Percentiles rank a stretch among this genome's conserved stretches.
These are phyloP conservation scores for Cordyceps tenuipes DNA, from an alignment of 2,329 filamentous ascomycete species.

Conservation along the genomic window DNA sequence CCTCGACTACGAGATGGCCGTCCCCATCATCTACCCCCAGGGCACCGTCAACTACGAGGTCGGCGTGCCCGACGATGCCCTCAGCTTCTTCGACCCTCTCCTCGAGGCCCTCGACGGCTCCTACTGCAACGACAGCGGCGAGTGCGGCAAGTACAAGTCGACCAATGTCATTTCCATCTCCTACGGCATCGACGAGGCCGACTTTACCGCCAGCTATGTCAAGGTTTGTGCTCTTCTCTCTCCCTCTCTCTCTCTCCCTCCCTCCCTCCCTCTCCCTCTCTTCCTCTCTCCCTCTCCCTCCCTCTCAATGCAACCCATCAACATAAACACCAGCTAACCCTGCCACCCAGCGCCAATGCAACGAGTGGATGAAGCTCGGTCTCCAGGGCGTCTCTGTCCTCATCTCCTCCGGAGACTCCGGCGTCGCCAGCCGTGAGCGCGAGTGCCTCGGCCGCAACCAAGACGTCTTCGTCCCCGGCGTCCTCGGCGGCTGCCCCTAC, in stretches of 20 bases:
- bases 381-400: conserved; percentile 33
- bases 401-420: conserved; percentile 33
- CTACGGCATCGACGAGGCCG: conserved; percentile 40
- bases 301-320: no score
- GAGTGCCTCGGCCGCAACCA: conserved; percentile 11
- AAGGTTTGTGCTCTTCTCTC: not conserved
- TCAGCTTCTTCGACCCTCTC: conserved; percentile 36
- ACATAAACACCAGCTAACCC: not conserved
- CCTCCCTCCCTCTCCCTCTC: no score
- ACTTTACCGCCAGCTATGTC: conserved; percentile 35
- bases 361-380: conserved; percentile 38
- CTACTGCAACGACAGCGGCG: conserved; percentile 43
- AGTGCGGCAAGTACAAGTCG: conserved; percentile 22
- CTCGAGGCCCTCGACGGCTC: conserved; percentile 44
- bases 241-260: no score
- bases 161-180: conserved; percentile 30
- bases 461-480: conserved; percentile 27
- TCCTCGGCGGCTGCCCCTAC: conserved; percentile 33
- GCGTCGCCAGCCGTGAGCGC: conserved; percentile 22
- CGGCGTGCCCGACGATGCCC: conserved; percentile 14
- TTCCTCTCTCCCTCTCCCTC: no score
- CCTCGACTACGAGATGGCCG: conserved; percentile 41
- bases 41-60: conserved; percentile 30
- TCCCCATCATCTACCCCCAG: conserved; percentile 44
- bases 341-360: conserved; percentile 26